Evolutionary conservation across 345 rosid species (phyloP), one percentile per base, ranked within the genome.

Genomic region (Trapa bicornis): DNA sequence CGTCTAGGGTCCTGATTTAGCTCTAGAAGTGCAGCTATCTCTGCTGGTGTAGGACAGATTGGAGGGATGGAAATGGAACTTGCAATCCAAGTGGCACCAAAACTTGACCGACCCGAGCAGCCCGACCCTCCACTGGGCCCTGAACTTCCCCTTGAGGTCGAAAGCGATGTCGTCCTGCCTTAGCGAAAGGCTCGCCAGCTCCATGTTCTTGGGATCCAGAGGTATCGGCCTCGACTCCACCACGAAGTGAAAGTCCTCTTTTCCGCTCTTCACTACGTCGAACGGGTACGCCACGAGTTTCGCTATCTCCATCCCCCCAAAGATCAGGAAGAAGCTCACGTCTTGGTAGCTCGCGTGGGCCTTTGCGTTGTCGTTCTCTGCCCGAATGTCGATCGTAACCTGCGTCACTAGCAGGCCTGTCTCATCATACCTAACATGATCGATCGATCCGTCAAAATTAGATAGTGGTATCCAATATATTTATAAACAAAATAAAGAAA

Each of bases 121-220:
- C 35, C 92, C 91, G 0, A 91, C 78, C 64, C 84, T 76, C 96
- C 99, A 95, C 61, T 84, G 75, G 17, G 89, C 75, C 70, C 70
- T 80, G 2, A 86, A 74, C 8, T 74, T 77, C 37, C 99, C 97
- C 76, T 80, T 82, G 65, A 94, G 70, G 42, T 78, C 81, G 64
- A 91, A 91, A 22, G 45, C 68, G 42, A 89, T 74, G 11, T 53
- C 47, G 75, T 95, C 89, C 52, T 66, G 66, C 58, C 80, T 85
- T 73, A 91, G 5, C 29, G 79, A 76, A 13, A 0, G 8, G 71
- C 83, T 85, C 37, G 76, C 78, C 1, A 43, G 42, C 68, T 73
- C 72, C 81, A 74, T 78, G 68, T 75, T 73, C 6, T 71, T 69
- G 0, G 85, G 86, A 42, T 39, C 76, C 67, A 95, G 42, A 14